phyloP scores from a whole-genome alignment of 441 rosid genomes.

The Daphne laureola region DNA sequence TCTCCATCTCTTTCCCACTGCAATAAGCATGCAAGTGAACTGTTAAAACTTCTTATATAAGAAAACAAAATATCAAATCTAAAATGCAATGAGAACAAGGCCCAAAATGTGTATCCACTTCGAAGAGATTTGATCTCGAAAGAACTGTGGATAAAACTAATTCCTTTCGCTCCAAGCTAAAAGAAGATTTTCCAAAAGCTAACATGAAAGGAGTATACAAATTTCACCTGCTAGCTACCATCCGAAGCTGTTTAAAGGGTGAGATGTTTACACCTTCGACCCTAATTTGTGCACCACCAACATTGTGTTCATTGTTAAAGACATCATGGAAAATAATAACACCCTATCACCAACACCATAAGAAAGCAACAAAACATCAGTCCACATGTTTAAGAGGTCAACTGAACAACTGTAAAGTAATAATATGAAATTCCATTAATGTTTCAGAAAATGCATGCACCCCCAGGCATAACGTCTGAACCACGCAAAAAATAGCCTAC shows the following conservation, averaged over 20 bases:
- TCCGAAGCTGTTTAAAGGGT: conserved; percentile 97
- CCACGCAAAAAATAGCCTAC: too few species aligned
- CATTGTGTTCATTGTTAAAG: conserved; percentile 80
- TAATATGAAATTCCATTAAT: too few species aligned
- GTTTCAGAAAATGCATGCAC: too few species aligned
- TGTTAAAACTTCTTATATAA: conserved; percentile 1
- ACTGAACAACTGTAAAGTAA: too few species aligned
- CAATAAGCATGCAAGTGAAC: conserved; percentile 14
- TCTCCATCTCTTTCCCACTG: conserved; percentile 77
- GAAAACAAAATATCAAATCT: conserved; percentile 17
- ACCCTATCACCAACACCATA: conserved; percentile 52
- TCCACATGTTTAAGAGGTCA: neutral
- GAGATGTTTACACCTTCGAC: conserved; percentile 98
- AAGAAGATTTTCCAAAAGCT: conserved; percentile 4
- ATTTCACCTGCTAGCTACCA: conserved; percentile 84
- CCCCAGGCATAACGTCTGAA: too few species aligned
- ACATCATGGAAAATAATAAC: conserved; percentile 90
- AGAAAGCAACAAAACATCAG: conserved; percentile 12
- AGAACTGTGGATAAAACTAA: conserved; percentile 1
- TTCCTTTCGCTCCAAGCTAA: neutral
- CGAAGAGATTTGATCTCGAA: conserved; percentile 8
- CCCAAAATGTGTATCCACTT: conserved; percentile 6
- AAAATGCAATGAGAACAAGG: conserved; percentile 10
- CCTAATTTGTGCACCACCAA: conserved; percentile 87
- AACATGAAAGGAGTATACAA: neutral